Base-by-base conservation (phyloP, 2,329 filamentous ascomycete species). In the Fusarium nygamai region DNA sequence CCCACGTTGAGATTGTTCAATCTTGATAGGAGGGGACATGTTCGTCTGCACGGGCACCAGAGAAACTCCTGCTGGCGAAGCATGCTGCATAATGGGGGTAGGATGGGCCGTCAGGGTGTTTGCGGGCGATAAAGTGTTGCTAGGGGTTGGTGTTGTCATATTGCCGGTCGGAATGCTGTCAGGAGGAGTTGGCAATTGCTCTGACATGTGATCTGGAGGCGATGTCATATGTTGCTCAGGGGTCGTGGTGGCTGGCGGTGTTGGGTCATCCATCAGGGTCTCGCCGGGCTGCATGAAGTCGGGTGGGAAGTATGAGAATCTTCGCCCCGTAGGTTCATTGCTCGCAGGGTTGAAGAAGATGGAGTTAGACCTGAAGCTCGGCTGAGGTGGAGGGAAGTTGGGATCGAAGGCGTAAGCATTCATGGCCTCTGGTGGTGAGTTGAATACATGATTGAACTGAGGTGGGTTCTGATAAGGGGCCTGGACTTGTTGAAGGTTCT, bases 251-350 rank as follows among this genome's bases (percentile, higher is more conserved):
- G 80, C 79, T 29, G 83, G 79, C 6, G 82, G 80, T 13, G 81
- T 80, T 24, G 79, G 71, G 47, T 85, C 83, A 22, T 85, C 83
- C 8, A 79, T 72, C 31, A 75, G 69, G 10, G 76, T 71, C 36
- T 84, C 82, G 20, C 79, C 78, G 19, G 79, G 72, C 24, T 84
- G 80, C 36, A 78, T 78, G 17, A 84, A 82, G 27, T 92, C 90
- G 4, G 90, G 90, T 16, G 91, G 89, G 72, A 92, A 92, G 74
- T 91, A 90, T 22, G 90, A 92, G 71, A 91, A 90, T 13, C 90
- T 85, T 29, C 90, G 86, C 13, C 90, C 89, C 46, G 83, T 85
- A 14, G 83, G 83, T 68, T 90, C 88, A 10, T 84, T 86, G 24
- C 85, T 86, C 3, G 87, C 85, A 11, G 90, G 90, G 65, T 88